These are phyloP conservation scores for Pelargonium fulgidum DNA, from an alignment of 441 rosid species.

Conservation along the genomic window DNA sequence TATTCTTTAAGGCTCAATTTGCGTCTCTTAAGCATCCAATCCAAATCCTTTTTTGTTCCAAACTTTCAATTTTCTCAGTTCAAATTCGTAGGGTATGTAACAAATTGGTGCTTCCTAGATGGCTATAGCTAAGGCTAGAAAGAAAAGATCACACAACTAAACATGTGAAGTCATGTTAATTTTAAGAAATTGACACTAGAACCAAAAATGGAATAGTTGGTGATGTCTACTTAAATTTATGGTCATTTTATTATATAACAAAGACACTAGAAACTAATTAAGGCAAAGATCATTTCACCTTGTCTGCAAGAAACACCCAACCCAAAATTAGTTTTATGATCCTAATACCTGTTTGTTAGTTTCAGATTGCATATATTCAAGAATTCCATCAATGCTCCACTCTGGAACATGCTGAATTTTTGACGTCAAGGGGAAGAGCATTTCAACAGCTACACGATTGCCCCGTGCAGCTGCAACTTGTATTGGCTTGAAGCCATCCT, in stretches of 20 bases:
- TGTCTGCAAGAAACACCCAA: background rate
- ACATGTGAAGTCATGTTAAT: background rate
- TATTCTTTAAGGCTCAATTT: too few relatives aligned
- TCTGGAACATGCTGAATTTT: constrained; percentile 45
- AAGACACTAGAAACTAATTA: background rate
- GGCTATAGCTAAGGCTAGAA: background rate
- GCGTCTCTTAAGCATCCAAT: too few relatives aligned
- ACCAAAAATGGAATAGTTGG: background rate
- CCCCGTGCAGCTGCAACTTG: constrained; percentile 81
- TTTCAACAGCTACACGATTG: constrained; percentile 55
- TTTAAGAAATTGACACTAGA: background rate
- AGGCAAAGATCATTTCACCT: background rate
- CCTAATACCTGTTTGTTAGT: constrained; percentile 35
- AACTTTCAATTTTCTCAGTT: too few relatives aligned
- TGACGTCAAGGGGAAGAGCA: constrained; percentile 61
- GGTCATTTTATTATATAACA: background rate
- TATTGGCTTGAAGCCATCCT: constrained; percentile 80
- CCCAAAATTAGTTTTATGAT: background rate
- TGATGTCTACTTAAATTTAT: background rate
- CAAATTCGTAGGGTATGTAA: too few relatives aligned
- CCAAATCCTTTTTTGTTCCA: too few relatives aligned
- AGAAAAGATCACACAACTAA: background rate
- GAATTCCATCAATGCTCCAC: constrained; percentile 76
- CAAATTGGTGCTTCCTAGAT: too few relatives aligned
- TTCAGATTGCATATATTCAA: constrained; percentile 49